These are phyloP conservation scores for Psilocybe azurescens DNA, from an alignment of 768 basidiomycete genomes.

Conservation along the genomic window DNA sequence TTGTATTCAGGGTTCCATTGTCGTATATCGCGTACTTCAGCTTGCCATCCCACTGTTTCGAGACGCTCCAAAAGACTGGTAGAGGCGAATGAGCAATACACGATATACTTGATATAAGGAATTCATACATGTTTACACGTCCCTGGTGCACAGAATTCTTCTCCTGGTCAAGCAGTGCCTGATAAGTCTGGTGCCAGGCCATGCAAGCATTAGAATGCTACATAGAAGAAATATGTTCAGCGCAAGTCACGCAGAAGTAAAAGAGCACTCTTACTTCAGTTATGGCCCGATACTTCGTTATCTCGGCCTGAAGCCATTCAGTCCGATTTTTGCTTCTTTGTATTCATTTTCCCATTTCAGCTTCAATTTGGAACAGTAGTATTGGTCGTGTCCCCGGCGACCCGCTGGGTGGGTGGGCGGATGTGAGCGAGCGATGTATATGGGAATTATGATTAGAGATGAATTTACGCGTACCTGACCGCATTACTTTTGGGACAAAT, in stretches of 20 bases:
- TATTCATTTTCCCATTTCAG: no score
- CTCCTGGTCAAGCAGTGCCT: background rate
- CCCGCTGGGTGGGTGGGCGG: no score
- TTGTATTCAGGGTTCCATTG: no score
- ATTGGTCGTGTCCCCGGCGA: no score
- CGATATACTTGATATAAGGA: background rate
- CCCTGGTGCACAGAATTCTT: background rate
- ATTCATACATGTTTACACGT: conserved; percentile 3
- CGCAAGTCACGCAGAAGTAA: background rate
- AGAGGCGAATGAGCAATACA: background rate
- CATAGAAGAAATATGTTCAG: background rate
- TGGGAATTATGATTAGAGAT: no score
- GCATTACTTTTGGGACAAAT: no score
- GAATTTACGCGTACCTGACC: no score
- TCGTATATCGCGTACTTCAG: conserved; percentile 7
- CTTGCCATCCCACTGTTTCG: conserved; percentile 15
- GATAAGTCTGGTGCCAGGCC: background rate
- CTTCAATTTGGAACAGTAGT: no score
- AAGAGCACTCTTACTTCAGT: background rate
- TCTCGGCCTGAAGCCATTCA: no score
- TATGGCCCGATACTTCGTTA: background rate
- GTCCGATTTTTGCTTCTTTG: no score
- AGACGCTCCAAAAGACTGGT: conserved; percentile 11
- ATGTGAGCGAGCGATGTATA: no score
- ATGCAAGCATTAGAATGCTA: conserved; percentile 7